Conservation (phyloP, 129 eudicot genomes). For the Tagetes patula region DNA sequence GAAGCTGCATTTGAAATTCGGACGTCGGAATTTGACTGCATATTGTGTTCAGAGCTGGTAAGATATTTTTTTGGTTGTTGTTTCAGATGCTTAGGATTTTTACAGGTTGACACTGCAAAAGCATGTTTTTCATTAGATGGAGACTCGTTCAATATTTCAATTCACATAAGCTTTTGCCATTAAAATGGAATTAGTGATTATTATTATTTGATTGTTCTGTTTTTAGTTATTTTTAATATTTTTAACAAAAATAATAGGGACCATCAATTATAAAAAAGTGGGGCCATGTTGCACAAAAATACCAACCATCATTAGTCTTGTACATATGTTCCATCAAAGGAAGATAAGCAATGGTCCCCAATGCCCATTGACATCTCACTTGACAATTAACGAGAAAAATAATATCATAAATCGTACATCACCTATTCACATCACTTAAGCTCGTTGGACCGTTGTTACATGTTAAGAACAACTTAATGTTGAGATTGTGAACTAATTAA, state of each 20-base stretch:
- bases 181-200: not conserved
- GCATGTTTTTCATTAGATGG: not conserved
- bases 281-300: slow-evolving; percentile 23
- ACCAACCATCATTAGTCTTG: slow-evolving; percentile 19
- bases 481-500: too few relatives aligned
- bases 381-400: too few relatives aligned
- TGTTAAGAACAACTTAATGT: too few relatives aligned
- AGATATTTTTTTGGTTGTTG: not conserved
- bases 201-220: not conserved
- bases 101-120: not conserved
- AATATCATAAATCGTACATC: too few relatives aligned
- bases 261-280: slow-evolving; percentile 18
- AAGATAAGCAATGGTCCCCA: slow-evolving; percentile 18
- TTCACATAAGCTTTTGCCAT: not conserved
- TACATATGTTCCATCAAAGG: slow-evolving; percentile 15
- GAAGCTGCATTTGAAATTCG: not conserved
- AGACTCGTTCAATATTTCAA: slow-evolving; percentile 5
- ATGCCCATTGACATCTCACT: slow-evolving; percentile 11
- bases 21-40: not conserved
- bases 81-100: not conserved
- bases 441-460: too few relatives aligned
- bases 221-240: not conserved
- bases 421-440: too few relatives aligned
- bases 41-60: not conserved
- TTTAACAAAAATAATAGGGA: slow-evolving; percentile 3